phyloP scores from a whole-genome alignment of 495 filamentous ascomycete species.

The Podospora pseudoanserina region DNA sequence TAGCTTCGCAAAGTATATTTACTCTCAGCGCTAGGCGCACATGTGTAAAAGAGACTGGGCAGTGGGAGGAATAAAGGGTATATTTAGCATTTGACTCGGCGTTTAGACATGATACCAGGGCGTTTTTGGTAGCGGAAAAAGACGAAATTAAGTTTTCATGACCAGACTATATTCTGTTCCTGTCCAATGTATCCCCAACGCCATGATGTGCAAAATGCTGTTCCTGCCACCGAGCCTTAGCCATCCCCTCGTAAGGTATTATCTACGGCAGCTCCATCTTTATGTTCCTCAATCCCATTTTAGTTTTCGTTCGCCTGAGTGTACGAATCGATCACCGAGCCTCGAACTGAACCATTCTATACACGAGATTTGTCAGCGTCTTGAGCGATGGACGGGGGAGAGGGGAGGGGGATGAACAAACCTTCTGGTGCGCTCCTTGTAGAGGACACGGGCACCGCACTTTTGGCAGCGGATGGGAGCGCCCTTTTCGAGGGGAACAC shows the following conservation, averaged over 20 bases:
- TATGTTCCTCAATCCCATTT: background rate
- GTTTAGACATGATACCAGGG: slow-evolving; percentile 43
- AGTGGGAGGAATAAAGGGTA: background rate
- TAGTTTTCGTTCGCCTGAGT: background rate
- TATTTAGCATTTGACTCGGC: slow-evolving; percentile 24
- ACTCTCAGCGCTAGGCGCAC: slow-evolving; percentile 21
- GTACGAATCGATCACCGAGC: slow-evolving; percentile 56
- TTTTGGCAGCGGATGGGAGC: slow-evolving; percentile 93
- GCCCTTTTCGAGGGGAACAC: slow-evolving; percentile 74
- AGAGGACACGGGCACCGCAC: slow-evolving; percentile 92
- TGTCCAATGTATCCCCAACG: slow-evolving; percentile 15
- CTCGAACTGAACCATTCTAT: slow-evolving; percentile 95
- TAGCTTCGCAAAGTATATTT: slow-evolving; percentile 59
- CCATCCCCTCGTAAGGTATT: background rate
- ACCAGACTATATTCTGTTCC: background rate
- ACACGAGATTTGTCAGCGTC: slow-evolving; percentile 13
- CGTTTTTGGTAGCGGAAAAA: slow-evolving; percentile 23
- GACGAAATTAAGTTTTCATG: background rate
- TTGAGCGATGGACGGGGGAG: background rate
- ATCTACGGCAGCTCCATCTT: slow-evolving; percentile 1
- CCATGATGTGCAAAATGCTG: slow-evolving; percentile 3
- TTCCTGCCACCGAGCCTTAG: background rate
- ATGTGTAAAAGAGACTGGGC: background rate
- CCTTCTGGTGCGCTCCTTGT: slow-evolving; percentile 98
- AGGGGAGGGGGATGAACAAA: slow-evolving; percentile 32